Evolutionary conservation across 2,329 filamentous ascomycete genomes (phyloP), one percentile per base, ranked within the genome.

Genomic region (Emmonsia crescens): DNA sequence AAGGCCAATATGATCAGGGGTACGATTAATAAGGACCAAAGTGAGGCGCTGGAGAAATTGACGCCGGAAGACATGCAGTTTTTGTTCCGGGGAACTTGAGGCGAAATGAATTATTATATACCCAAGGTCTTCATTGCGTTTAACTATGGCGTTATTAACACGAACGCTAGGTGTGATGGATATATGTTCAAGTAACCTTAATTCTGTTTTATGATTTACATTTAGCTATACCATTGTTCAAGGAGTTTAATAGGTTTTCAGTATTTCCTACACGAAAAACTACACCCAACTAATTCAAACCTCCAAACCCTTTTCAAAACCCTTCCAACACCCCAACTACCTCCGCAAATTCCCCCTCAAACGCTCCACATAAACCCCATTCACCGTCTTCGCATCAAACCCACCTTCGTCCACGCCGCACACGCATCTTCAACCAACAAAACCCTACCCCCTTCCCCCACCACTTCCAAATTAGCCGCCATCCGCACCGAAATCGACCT

Each of bases 1-100:
- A 99, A 99, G 79, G 91, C 93, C 0, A 93, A 89, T 71, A 93
- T 99, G 89, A 99, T 99, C 71, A 90, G 93, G 68, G 92, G 91
- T 33, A 99, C 94, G 0, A 92, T 99, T 74, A 96, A 97, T 74
- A 89, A 90, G 51, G 93, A 97, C 72, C 88, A 94, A 68, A 73
- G 70, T 46, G 83, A 89, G 54, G 91, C 93, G 0, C 89, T 97
- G 84, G 91, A 97, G 72, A 93, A 91, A 61, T 79, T 99, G 64
- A 95, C 86, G 16, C 87, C 90, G 0, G 88, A 93, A 73, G 94
- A 99, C 72, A 89, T 99, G 83, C 89, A 96, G 75, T 99, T 99
- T 76, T 79, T 99, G 66, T 99, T 99, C 83, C 85, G 92, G 42
- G 92, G 91, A 2, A 57, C 16, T 10, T 57, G 38, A 57, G 36